Base-by-base conservation (phyloP, 2,329 filamentous ascomycete genomes). In the Ophiostoma sp. region DNA sequence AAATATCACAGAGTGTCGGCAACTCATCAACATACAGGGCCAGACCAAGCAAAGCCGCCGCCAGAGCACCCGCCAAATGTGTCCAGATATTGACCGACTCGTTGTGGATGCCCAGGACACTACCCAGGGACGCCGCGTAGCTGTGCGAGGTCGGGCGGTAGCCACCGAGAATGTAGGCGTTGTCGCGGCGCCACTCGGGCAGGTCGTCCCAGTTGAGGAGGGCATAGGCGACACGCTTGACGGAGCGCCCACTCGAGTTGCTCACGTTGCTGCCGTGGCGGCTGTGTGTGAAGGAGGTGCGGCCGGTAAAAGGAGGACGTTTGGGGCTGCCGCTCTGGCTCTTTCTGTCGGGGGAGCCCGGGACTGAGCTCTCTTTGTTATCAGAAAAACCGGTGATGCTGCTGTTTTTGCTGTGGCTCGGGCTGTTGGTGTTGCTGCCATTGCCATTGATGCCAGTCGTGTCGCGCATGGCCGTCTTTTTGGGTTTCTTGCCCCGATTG, bases 11-110 rank as follows among this genome's bases (percentile, higher is more conserved):
- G 2, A 69, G n/a, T 22, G 22, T 57, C n/a, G 28, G 31, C 33
- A 69, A 28, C 33, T 19, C 63, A 2, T 72, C 75, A 31, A 80
- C 79, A 80, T 91, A 89, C 15, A 94, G 82, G 69, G 87, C 83
- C 15, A 83, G 75, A 0, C 85, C 87, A 0, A 84, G 82, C 7
- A 84, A 78, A 2, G 88, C 79, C 73, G 92, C 90, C 48, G 87
- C 77, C 0, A 92, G 69, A 12, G 91, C 88, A 8, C 93, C 94
- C 55, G 93, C 78, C 11, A 91, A 85, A 76, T 90, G 88, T 15
- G 88, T 85, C 87, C 87, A 90, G 79, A 90, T 89, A 81, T 90
- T 90, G 81, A 90, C 88, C 52, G 83, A 86, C 80, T 90, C 88
- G 79, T 90, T 90, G 83, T 90, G 88, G 74, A 89, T 79, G 80